phyloP scores from a whole-genome alignment of 345 rosid species.

The Euphorbia pulcherrima region DNA sequence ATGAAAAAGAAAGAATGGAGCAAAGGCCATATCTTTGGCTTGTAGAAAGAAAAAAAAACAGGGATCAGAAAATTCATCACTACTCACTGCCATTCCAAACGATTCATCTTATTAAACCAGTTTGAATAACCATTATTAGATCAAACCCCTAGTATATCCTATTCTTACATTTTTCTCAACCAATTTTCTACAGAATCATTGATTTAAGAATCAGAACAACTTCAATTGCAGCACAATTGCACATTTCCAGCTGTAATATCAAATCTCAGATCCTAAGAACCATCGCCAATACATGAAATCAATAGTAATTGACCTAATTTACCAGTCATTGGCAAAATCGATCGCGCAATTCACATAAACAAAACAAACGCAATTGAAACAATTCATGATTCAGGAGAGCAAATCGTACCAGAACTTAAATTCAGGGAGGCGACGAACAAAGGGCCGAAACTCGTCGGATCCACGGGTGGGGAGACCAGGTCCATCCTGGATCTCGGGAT shows the following conservation, averaged over 20 bases:
- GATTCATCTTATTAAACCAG: no score
- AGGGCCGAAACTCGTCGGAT: constrained; percentile 94
- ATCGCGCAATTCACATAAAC: background rate
- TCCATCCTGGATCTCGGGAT: constrained; percentile 65
- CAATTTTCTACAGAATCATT: background rate
- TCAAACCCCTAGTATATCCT: no score
- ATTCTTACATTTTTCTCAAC: background rate
- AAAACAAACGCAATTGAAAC: background rate
- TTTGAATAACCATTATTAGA: no score
- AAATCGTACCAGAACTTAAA: constrained; percentile 78
- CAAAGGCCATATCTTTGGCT: background rate
- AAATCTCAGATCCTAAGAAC: background rate
- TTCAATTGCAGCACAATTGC: background rate
- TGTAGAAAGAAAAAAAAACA: no score
- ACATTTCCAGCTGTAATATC: background rate
- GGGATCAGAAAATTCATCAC: no score
- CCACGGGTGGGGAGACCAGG: constrained; percentile 77
- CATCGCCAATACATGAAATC: background rate
- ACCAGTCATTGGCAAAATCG: background rate
- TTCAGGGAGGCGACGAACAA: constrained; percentile 86
- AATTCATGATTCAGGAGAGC: background rate
- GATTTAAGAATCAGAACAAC: background rate
- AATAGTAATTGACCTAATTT: background rate
- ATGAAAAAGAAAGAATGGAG: background rate
- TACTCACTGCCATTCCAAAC: no score